Conservation (phyloP, 139 green algal genomes). For the Edaphochlamys debaryana region DNA sequence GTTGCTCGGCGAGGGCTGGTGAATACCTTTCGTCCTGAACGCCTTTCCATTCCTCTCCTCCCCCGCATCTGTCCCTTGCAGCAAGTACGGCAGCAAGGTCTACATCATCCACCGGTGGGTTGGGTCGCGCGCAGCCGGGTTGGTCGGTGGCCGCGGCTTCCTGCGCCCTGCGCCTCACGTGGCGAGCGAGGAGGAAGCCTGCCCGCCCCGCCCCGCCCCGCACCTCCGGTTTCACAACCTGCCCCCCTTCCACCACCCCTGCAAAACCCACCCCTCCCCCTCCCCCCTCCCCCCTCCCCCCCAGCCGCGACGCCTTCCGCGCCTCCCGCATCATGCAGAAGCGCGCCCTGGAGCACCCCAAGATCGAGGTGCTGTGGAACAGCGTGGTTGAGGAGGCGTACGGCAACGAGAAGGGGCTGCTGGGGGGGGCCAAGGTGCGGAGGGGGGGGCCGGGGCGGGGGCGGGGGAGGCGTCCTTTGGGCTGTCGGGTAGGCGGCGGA, state of each 20-base stretch:
- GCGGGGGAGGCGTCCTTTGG: too few relatives aligned
- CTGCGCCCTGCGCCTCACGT: too few relatives aligned
- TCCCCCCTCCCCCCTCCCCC: neutral
- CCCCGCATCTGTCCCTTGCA: neutral
- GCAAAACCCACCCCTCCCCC: neutral
- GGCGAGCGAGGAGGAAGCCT: too few relatives aligned
- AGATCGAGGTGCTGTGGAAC: constrained; percentile 87
- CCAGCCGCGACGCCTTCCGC: constrained; percentile 46
- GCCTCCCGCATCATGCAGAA: constrained; percentile 71
- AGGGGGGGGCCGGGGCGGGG: neutral
- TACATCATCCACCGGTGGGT: constrained; percentile 87
- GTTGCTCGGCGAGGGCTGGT: too few relatives aligned
- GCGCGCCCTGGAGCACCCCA: constrained; percentile 79
- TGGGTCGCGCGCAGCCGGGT: too few relatives aligned
- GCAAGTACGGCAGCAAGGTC: constrained; percentile 74
- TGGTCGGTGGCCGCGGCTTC: too few relatives aligned
- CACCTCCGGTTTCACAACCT: too few relatives aligned
- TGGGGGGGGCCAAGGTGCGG: constrained; percentile 45
- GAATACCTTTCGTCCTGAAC: too few relatives aligned
- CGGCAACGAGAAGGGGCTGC: constrained; percentile 71
- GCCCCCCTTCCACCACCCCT: too few relatives aligned
- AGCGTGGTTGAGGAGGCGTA: constrained; percentile 77
- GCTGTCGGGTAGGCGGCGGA: too few relatives aligned
- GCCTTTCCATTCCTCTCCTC: neutral
- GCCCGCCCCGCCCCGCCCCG: too few relatives aligned